These are phyloP conservation scores for Xylariaceae sp. DNA, from an alignment of 2,329 filamentous ascomycete species.

Conservation along the genomic window DNA sequence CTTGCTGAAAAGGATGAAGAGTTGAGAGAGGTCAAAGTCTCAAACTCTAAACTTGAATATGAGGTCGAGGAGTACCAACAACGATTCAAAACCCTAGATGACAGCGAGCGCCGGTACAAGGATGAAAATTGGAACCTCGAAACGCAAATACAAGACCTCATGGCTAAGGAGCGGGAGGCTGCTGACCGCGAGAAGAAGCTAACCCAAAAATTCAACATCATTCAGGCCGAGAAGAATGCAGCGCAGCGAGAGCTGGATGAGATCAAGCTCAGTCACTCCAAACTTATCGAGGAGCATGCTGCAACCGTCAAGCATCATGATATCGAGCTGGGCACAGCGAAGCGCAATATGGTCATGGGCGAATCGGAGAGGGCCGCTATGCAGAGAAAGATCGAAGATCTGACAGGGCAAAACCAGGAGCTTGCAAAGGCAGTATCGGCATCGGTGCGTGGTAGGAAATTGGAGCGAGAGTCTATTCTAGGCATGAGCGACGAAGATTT, in stretches of 20 bases:
- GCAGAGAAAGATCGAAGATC: conserved; percentile 85
- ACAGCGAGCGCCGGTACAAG: conserved; percentile 95
- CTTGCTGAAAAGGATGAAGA: conserved; percentile 88
- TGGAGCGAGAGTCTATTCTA: conserved; percentile 67
- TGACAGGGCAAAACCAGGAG: conserved; percentile 88
- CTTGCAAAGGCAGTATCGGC: conserved; percentile 79
- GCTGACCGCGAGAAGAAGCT: conserved; percentile 84
- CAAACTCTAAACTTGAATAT: conserved; percentile 80
- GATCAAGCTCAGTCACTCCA: conserved; percentile 78
- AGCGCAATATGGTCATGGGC: conserved; percentile 76
- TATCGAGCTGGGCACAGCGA: conserved; percentile 82
- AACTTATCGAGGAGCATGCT: conserved; percentile 80
- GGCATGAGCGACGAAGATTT: conserved; percentile 67
- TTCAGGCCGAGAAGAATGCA: conserved; percentile 76
- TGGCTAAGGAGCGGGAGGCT: conserved; percentile 74
- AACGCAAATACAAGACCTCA: conserved; percentile 85
- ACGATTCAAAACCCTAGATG: conserved; percentile 81
- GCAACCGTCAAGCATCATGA: conserved; percentile 82
- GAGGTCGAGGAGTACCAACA: conserved; percentile 82
- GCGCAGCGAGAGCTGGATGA: conserved; percentile 91
- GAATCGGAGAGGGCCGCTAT: conserved; percentile 80
- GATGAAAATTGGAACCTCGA: conserved; percentile 99
- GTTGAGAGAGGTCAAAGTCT: conserved; percentile 74
- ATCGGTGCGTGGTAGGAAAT: conserved; percentile 69
- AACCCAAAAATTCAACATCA: conserved; percentile 70